Evolutionary conservation across 176 grass and related monocot genomes (phyloP).

Genomic region (Lolium multiflorum): DNA sequence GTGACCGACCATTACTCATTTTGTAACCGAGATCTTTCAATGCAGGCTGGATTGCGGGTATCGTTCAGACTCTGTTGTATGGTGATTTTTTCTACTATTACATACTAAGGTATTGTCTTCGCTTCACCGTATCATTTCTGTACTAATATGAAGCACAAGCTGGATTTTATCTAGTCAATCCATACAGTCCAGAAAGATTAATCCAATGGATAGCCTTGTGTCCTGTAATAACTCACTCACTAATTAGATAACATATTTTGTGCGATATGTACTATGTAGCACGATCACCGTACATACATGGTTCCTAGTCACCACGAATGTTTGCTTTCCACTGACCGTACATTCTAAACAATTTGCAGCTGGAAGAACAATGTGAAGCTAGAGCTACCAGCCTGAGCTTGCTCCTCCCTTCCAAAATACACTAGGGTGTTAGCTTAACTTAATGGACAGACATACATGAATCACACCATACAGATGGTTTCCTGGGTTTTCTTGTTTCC

Average conservation of each 20-base stretch:
- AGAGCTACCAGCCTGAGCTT: slow-evolving; percentile 80
- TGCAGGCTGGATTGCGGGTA: slow-evolving; percentile 84
- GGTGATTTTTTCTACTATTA: slow-evolving; percentile 99
- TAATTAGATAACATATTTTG: background rate
- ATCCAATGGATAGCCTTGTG: background rate
- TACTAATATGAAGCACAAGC: background rate
- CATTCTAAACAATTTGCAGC: slow-evolving; percentile 56
- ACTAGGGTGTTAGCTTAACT: slow-evolving; percentile 45
- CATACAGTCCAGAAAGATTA: background rate
- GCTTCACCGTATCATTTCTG: background rate
- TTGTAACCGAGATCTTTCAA: background rate
- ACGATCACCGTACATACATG: background rate
- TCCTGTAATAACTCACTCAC: background rate
- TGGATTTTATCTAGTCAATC: background rate
- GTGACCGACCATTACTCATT: background rate
- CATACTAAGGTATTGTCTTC: slow-evolving; percentile 73
- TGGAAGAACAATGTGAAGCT: slow-evolving; percentile 96
- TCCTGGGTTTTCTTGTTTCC: slow-evolving; percentile 31
- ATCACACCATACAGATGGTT: slow-evolving; percentile 1
- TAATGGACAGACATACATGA: slow-evolving; percentile 8
- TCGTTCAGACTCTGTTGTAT: slow-evolving; percentile 86
- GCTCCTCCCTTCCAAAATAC: slow-evolving; percentile 37
- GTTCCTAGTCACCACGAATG: background rate
- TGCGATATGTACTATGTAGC: background rate
- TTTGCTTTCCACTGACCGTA: slow-evolving; percentile 40